phyloP scores from a whole-genome alignment of 176 grass and related monocot genomes.

The Melocanna baccifera region DNA sequence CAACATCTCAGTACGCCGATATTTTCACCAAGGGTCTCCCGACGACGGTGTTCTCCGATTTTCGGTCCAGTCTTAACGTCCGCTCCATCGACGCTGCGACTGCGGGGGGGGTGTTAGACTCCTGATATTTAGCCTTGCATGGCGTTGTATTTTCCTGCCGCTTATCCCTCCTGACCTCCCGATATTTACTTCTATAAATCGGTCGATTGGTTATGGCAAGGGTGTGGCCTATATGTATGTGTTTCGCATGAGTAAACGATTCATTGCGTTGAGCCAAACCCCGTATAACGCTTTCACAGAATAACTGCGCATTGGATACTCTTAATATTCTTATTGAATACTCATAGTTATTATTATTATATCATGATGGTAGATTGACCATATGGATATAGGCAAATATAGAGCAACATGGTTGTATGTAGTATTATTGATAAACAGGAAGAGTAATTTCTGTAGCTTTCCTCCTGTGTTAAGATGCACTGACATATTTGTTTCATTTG shows the following conservation, averaged over 20 bases:
- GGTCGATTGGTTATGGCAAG: no score
- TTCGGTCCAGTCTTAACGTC: neutral
- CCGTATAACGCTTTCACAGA: no score
- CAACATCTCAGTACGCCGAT: neutral
- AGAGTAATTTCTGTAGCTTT: neutral
- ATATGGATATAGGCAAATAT: neutral
- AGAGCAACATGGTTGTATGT: neutral
- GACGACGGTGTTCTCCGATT: neutral
- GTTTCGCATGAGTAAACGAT: no score
- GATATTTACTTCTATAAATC: no score
- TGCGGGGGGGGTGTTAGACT: neutral
- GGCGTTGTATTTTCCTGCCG: neutral
- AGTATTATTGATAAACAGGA: neutral
- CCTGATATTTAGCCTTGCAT: neutral
- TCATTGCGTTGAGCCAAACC: no score
- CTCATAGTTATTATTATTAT: neutral
- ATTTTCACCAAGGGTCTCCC: neutral
- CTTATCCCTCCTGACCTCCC: no score
- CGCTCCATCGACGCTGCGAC: neutral
- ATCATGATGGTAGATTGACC: neutral
- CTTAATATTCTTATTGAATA: neutral
- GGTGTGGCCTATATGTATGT: no score
- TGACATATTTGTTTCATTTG: conserved; percentile 31
- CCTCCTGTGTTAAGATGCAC: conserved; percentile 6
- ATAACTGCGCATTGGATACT: no score